Base-by-base conservation (phyloP, 2,329 filamentous ascomycete species). In the Exophiala spinifera region DNA sequence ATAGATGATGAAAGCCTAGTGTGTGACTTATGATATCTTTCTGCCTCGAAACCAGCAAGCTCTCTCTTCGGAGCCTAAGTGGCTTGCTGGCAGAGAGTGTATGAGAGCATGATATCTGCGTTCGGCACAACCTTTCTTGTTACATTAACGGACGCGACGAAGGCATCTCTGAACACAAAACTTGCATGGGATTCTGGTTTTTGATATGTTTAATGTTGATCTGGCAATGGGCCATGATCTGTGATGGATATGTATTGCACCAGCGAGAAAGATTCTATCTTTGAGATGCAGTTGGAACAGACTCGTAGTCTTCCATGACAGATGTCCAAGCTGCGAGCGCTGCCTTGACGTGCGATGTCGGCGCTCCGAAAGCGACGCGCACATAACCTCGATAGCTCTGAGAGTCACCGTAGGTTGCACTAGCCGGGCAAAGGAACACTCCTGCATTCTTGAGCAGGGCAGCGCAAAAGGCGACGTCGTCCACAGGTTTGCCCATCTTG, bases 111-210 rank as follows among this genome's bases (percentile, higher is more conserved):
- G 94, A 97, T 85, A 91, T 91, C 82, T 86, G 94, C 91, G 94
- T 96, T 88, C 91, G 92, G 89, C 94, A 96, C 92, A 96, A 40
- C 81, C 76, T 81, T 85, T 87, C 92, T 96, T 97, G 91, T 96
- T 95, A 89, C 82, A 76, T 78, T 81, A 31, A 89, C 91, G 92
- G 85, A 96, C 92, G 94, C 91, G 84, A 89, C 87, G 81, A 88
- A 86, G 88, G 90, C 87, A 63, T 61, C 59, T 63, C 61, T 97
- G 92, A 97, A 66, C 65, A 67, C 70, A 71, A 73, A 74, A 72
- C 79, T 83, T 84, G 81, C 80, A 79, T 79, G 77, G 56, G 53
- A 50, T 39, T 23, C 2, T 19, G 40, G 13, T 40, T 37, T 48
- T 25, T 42, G 15, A 17, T 17, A 6, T n/a, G 19, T 51, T n/a